Conservation (phyloP, 768 basidiomycete genomes). For the Pleurotus pulmonarius region DNA sequence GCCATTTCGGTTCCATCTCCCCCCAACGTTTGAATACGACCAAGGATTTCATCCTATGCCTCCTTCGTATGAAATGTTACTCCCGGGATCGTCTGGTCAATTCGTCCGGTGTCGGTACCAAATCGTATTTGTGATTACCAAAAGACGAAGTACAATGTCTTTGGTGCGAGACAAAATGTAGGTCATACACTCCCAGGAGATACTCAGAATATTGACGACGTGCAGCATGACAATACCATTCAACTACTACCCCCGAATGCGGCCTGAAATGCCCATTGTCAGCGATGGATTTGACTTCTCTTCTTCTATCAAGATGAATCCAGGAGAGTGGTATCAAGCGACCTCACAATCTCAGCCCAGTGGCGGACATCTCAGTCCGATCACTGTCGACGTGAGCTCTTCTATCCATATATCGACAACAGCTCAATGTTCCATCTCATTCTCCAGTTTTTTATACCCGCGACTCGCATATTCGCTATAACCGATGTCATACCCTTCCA, state of each 20-base stretch:
- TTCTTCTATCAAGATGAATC: slow-evolving; percentile 8
- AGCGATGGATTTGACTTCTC: slow-evolving; percentile 2
- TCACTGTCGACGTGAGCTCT: background rate
- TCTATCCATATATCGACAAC: background rate
- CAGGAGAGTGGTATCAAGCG: slow-evolving; percentile 15
- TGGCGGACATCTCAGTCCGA: background rate
- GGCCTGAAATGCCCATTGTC: slow-evolving; percentile 7
- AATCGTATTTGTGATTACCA: background rate
- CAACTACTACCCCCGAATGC: slow-evolving; percentile 12
- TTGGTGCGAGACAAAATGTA: background rate
- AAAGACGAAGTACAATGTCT: background rate
- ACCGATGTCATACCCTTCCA: slow-evolving; percentile 62
- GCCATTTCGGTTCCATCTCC: slow-evolving; percentile 9
- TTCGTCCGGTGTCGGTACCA: background rate
- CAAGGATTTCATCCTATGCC: slow-evolving; percentile 1
- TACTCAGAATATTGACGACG: background rate
- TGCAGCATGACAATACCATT: slow-evolving; percentile 7
- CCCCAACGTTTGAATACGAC: slow-evolving; percentile 7
- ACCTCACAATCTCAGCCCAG: slow-evolving; percentile 8
- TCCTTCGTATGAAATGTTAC: slow-evolving; percentile 6
- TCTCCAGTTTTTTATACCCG: slow-evolving; percentile 56
- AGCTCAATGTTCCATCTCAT: slow-evolving; percentile 23
- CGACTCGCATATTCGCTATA: slow-evolving; percentile 50
- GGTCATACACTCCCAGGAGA: background rate
- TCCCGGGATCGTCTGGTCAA: slow-evolving; percentile 10